Conservation (phyloP, 2,329 filamentous ascomycete species). For the Dactylellina leptospora region DNA sequence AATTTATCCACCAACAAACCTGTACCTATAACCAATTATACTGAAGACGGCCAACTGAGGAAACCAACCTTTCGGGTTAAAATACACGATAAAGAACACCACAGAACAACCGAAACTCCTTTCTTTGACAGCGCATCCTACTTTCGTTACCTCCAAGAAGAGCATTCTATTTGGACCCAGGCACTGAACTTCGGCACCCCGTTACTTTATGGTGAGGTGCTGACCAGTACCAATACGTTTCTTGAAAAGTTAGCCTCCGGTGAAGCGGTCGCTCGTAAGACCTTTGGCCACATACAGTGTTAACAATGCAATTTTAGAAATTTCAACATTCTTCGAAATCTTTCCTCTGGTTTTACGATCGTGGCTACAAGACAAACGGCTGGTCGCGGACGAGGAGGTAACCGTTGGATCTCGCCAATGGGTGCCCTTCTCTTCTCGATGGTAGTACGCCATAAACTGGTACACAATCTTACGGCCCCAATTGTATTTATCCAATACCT, state of each 20-base stretch:
- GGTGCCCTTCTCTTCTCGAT: slow-evolving; percentile 89
- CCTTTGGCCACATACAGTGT: too few relatives aligned
- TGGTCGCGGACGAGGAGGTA: slow-evolving; percentile 84
- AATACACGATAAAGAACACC: slow-evolving; percentile 73
- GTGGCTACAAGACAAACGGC: slow-evolving; percentile 88
- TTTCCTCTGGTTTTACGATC: slow-evolving; percentile 86
- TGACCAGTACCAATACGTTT: slow-evolving; percentile 92
- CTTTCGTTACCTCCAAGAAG: slow-evolving; percentile 59
- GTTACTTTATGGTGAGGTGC: slow-evolving; percentile 86
- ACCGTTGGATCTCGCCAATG: slow-evolving; percentile 92
- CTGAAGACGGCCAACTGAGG: slow-evolving; percentile 72
- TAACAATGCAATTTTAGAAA: slow-evolving; percentile 68
- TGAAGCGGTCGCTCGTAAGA: slow-evolving; percentile 9
- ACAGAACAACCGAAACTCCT: slow-evolving; percentile 70
- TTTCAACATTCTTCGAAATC: slow-evolving; percentile 74
- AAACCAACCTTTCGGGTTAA: slow-evolving; percentile 77
- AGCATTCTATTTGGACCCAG: slow-evolving; percentile 60
- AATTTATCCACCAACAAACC: background rate
- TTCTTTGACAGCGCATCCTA: slow-evolving; percentile 71
- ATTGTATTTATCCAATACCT: slow-evolving; percentile 96
- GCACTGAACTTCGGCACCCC: slow-evolving; percentile 72
- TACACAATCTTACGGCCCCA: slow-evolving; percentile 75
- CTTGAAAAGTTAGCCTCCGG: slow-evolving; percentile 75
- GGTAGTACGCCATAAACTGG: slow-evolving; percentile 81
- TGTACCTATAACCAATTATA: background rate